phyloP scores from a whole-genome alignment of 108 stramenopile genomes.

The Fragilariopsis cylindrus region DNA sequence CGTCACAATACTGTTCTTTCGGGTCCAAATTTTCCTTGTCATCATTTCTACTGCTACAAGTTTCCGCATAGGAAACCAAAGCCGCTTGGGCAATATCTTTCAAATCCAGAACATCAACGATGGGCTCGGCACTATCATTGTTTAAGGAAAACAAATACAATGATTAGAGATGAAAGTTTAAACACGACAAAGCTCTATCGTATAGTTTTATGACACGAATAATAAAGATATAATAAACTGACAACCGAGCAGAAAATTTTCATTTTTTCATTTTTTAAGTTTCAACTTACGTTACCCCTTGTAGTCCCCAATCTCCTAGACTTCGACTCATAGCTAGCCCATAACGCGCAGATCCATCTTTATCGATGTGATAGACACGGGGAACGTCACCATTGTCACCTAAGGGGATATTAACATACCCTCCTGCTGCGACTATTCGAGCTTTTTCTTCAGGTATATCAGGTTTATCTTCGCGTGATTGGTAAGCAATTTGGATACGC shows the following conservation, averaged over 20 bases:
- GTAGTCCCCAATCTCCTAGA: conserved; percentile 79
- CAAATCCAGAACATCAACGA: conserved; percentile 69
- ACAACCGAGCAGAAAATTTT: no score
- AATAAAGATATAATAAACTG: no score
- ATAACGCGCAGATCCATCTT: conserved; percentile 50
- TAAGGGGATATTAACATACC: conserved; percentile 66
- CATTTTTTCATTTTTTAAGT: no score
- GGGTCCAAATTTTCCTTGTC: conserved; percentile 11
- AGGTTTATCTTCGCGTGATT: conserved; percentile 72
- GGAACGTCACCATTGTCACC: conserved; percentile 49
- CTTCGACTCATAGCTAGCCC: conserved; percentile 86
- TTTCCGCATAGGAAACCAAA: conserved; percentile 13
- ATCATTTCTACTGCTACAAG: background rate
- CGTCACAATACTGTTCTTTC: conserved; percentile 15
- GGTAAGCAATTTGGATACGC: conserved; percentile 52
- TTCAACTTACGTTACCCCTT: conserved; percentile 56
- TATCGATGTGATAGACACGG: conserved; percentile 53
- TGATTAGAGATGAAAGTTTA: no score
- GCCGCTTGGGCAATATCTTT: conserved; percentile 22
- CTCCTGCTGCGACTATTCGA: conserved; percentile 71
- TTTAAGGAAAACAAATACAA: no score
- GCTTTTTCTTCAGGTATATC: conserved; percentile 63
- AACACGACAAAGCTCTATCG: no score
- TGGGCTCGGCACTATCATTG: conserved; percentile 54
- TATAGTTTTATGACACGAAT: no score